Evolutionary conservation across 2,329 filamentous ascomycete species (phyloP).

Genomic region (Myrmaecium sp.): DNA sequence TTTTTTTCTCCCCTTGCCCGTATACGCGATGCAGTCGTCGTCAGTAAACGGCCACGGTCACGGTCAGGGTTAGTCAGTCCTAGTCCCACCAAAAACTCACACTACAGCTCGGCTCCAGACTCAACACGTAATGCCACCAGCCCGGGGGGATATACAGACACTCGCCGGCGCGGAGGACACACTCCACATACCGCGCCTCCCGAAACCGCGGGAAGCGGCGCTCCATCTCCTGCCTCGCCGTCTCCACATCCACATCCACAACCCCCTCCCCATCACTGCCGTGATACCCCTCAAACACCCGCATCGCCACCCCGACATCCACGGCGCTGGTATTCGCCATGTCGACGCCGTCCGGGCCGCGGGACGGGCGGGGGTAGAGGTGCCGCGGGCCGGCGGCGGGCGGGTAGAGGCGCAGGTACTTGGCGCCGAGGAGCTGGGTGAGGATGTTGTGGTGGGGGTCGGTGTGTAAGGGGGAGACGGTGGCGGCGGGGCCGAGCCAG

Average conservation of each 20-base stretch:
- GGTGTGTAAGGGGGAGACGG: slow-evolving; percentile 83
- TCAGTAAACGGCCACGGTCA: too few relatives aligned
- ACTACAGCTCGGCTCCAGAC: slow-evolving; percentile 73
- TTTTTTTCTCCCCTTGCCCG: too few relatives aligned
- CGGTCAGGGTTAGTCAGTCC: too few relatives aligned
- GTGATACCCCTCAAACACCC: slow-evolving; percentile 20
- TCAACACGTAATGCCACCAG: slow-evolving; percentile 96
- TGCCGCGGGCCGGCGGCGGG: slow-evolving; percentile 38
- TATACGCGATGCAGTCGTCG: too few relatives aligned
- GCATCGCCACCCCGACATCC: slow-evolving; percentile 56
- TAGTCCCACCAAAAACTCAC: slow-evolving; percentile 93
- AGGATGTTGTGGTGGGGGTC: slow-evolving; percentile 91
- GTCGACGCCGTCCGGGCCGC: slow-evolving; percentile 53
- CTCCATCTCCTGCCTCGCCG: slow-evolving; percentile 22
- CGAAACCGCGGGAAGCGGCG: slow-evolving; percentile 36
- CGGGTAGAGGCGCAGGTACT: slow-evolving; percentile 80
- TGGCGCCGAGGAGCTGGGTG: slow-evolving; percentile 72
- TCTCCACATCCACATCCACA: slow-evolving; percentile 15
- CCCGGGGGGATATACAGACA: slow-evolving; percentile 78
- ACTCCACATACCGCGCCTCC: slow-evolving; percentile 52
- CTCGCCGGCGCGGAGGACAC: slow-evolving; percentile 65
- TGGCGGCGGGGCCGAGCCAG: slow-evolving; percentile 79
- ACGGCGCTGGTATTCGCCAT: slow-evolving; percentile 82
- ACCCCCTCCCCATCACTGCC: slow-evolving; percentile 7
- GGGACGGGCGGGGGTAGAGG: slow-evolving; percentile 45